Conservation (phyloP, 1,139 yeast genomes). For the Scheffersomyces cryptocercus region DNA sequence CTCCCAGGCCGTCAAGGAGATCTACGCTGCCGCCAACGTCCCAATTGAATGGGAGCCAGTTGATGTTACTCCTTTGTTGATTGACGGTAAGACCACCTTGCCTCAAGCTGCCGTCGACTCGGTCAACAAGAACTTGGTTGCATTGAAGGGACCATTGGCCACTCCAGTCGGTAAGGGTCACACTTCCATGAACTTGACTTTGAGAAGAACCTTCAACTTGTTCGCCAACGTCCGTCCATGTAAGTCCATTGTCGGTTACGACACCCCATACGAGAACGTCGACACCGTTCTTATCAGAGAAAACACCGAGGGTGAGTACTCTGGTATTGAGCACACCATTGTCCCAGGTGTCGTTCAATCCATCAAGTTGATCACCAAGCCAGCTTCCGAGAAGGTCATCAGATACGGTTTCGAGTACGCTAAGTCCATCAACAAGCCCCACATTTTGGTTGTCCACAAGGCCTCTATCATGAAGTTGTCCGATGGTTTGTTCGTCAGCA, state of each 20-base stretch:
- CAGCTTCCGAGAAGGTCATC: conserved; percentile 94
- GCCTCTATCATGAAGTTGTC: conserved; percentile 98
- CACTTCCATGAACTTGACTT: conserved; percentile 93
- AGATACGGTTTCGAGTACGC: conserved; percentile 98
- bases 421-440: conserved; percentile 81
- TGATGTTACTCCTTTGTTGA: conserved; percentile 90
- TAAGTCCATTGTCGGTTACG: conserved; percentile 87
- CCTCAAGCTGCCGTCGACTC: conserved; percentile 92
- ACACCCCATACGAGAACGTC: conserved; percentile 92
- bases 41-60: conserved; percentile 98
- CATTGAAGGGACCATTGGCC: conserved; percentile 96
- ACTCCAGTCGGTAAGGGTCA: conserved; percentile 99
- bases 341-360: conserved; percentile 99
- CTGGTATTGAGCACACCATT: conserved; percentile 97
- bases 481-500: conserved; percentile 92
- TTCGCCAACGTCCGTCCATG: conserved; percentile 99
- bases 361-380: conserved; percentile 93
- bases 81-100: conserved; percentile 91
- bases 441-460: conserved; percentile 94
- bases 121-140: conserved; percentile 89
- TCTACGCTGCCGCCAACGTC: conserved; percentile 88
- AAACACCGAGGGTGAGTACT: conserved; percentile 99
- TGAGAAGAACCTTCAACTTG: conserved; percentile 94
- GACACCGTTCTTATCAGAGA: conserved; percentile 97
- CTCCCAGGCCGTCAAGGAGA: conserved; percentile 87